Conservation (phyloP, 2,329 filamentous ascomycete genomes). For the Cryphonectria japonica region DNA sequence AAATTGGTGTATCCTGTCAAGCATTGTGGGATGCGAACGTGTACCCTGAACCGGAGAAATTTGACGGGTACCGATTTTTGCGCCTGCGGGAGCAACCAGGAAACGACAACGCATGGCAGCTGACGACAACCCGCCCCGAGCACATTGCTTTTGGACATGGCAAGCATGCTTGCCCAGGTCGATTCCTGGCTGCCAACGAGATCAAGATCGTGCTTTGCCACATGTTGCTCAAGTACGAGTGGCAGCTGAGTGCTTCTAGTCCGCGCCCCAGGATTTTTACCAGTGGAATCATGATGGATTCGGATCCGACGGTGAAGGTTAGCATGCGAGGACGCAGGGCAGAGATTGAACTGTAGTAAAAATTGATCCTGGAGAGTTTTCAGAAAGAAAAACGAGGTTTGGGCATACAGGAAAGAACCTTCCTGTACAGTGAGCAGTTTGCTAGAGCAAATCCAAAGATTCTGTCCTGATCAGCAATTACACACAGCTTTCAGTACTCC, state of each 20-base stretch:
- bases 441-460: no score
- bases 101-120: conserved; percentile 40
- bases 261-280: background rate
- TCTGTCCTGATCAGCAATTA: no score
- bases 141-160: conserved; percentile 45
- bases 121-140: conserved; percentile 42
- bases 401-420: no score
- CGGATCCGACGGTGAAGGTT: background rate
- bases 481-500: no score
- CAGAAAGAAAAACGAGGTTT: background rate
- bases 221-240: background rate
- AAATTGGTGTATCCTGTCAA: background rate
- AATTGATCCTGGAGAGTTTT: background rate
- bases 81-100: conserved; percentile 9
- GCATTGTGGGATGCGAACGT: background rate
- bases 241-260: background rate
- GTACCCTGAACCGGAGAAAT: conserved; percentile 1
- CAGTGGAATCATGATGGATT: background rate
- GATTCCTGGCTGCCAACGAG: conserved; percentile 44
- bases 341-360: background rate
- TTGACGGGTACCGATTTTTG: conserved; percentile 7
- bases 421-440: no score
- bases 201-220: conserved; percentile 37
- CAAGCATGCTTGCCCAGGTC: conserved; percentile 43
- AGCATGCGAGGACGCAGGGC: background rate